phyloP scores from a whole-genome alignment of 2,329 filamentous ascomycete genomes.

The Xylaria sp. region DNA sequence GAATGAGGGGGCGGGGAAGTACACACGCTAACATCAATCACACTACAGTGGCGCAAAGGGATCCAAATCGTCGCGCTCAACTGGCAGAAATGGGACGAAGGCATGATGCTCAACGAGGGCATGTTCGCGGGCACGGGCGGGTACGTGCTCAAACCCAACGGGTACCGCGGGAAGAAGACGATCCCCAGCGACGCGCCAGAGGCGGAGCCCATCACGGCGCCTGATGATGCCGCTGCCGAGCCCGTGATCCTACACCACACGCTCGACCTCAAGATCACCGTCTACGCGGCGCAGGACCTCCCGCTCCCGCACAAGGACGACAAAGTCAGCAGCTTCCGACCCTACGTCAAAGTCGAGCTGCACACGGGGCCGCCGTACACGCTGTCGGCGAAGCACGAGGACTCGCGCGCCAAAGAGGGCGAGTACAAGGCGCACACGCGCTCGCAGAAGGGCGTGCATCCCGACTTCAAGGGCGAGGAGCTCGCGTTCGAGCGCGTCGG shows the following conservation, averaged over 20 bases:
- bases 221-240: slow-evolving; percentile 36
- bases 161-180: slow-evolving; percentile 53
- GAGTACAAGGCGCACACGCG: slow-evolving; percentile 69
- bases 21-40: slow-evolving; percentile 19
- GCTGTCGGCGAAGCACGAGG: slow-evolving; percentile 48
- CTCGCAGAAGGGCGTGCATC: slow-evolving; percentile 65
- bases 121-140: slow-evolving; percentile 89
- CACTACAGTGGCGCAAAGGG: slow-evolving; percentile 75
- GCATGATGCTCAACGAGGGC: slow-evolving; percentile 95
- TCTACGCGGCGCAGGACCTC: slow-evolving; percentile 80
- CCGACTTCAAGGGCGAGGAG: slow-evolving; percentile 69
- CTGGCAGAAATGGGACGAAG: slow-evolving; percentile 91
- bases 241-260: slow-evolving; percentile 61
- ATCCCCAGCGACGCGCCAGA: slow-evolving; percentile 44
- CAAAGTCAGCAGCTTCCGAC: slow-evolving; percentile 69
- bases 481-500: slow-evolving; percentile 65
- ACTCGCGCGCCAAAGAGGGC: slow-evolving; percentile 65
- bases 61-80: slow-evolving; percentile 93
- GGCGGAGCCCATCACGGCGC: slow-evolving; percentile 24
- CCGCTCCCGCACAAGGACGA: slow-evolving; percentile 68
- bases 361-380: slow-evolving; percentile 71
- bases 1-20: not conserved
- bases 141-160: slow-evolving; percentile 85
- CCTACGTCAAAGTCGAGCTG: slow-evolving; percentile 85
- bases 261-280: slow-evolving; percentile 75